A percentile compares a stretch with the other conserved stretches of the same genome.
phyloP scores from a whole-genome alignment of 1,139 yeast species.

The Suhomyces terraborum region DNA sequence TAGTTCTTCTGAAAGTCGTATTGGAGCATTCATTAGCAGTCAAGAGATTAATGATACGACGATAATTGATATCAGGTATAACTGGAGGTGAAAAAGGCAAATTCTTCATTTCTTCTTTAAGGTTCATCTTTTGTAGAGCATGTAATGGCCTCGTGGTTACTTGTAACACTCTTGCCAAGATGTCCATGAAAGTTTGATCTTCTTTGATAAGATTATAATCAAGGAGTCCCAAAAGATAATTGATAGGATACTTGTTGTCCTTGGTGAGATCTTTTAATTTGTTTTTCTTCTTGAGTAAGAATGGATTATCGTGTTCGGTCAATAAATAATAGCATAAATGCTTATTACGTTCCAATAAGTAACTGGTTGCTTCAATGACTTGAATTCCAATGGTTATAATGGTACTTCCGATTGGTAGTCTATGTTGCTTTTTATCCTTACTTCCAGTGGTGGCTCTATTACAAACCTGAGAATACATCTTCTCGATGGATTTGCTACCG shows the following conservation, averaged over 20 bases:
- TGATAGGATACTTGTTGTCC: slow-evolving; percentile 68
- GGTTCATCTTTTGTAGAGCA: slow-evolving; percentile 40
- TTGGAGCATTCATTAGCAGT: slow-evolving; percentile 88
- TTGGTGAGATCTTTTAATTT: slow-evolving; percentile 44
- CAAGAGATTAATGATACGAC: slow-evolving; percentile 65
- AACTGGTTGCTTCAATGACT: slow-evolving; percentile 72
- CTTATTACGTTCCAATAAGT: slow-evolving; percentile 66
- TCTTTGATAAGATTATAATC: slow-evolving; percentile 66
- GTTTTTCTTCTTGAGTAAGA: slow-evolving; percentile 48
- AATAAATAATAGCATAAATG: slow-evolving; percentile 76
- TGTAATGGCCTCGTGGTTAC: slow-evolving; percentile 75
- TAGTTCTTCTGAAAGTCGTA: slow-evolving; percentile 80
- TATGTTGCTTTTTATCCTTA: slow-evolving; percentile 21
- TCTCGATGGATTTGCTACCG: slow-evolving; percentile 64
- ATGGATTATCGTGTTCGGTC: slow-evolving; percentile 74
- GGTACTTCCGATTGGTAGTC: slow-evolving; percentile 63
- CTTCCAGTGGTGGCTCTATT: slow-evolving; percentile 24
- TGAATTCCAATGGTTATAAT: slow-evolving; percentile 76
- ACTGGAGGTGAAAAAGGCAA: slow-evolving; percentile 56
- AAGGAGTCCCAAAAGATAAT: slow-evolving; percentile 61
- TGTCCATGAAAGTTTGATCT: slow-evolving; percentile 75
- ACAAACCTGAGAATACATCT: slow-evolving; percentile 61
- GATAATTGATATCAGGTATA: slow-evolving; percentile 64
- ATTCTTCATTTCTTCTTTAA: slow-evolving; percentile 16
- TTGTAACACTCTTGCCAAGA: slow-evolving; percentile 72